phyloP scores from a whole-genome alignment of 495 filamentous ascomycete genomes.

The Hypoxylon cercidicola region DNA sequence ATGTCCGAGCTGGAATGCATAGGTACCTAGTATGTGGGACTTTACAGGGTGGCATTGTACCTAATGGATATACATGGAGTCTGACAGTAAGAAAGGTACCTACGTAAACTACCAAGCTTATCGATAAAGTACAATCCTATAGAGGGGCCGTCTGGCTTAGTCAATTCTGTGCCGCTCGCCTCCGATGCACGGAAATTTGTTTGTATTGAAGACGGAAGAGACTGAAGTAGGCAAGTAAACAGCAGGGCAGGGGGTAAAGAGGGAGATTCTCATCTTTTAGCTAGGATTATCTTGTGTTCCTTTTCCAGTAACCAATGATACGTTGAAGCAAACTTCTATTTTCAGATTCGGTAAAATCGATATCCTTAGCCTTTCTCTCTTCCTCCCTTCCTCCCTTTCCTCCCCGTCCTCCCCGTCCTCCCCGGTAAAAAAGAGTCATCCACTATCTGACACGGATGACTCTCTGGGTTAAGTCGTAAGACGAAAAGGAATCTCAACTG shows the following conservation, averaged over 20 bases:
- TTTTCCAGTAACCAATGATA: background rate
- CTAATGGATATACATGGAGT: no score
- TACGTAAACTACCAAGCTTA: background rate
- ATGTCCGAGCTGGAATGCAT: no score
- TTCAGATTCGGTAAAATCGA: no score
- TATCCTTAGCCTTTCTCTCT: slow-evolving; percentile 1
- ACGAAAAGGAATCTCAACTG: background rate
- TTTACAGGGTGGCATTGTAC: no score
- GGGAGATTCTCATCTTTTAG: slow-evolving; percentile 17
- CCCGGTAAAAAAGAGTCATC: background rate
- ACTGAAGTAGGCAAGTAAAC: background rate
- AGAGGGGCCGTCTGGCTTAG: no score
- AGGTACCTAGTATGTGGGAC: no score
- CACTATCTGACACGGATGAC: slow-evolving; percentile 5
- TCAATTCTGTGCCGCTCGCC: slow-evolving; percentile 5
- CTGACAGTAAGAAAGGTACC: no score
- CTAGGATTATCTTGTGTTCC: slow-evolving; percentile 2
- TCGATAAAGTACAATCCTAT: slow-evolving; percentile 6
- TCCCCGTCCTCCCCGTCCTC: no score
- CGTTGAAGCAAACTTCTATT: no score
- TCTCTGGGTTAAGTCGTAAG: background rate
- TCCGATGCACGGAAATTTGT: slow-evolving; percentile 28
- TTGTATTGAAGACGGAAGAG: no score
- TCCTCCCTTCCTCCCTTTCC: background rate
- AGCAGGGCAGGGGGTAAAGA: slow-evolving; percentile 12